These are phyloP conservation scores for Blastomyces percursus DNA, from an alignment of 2,329 filamentous ascomycete species.

Conservation along the genomic window DNA sequence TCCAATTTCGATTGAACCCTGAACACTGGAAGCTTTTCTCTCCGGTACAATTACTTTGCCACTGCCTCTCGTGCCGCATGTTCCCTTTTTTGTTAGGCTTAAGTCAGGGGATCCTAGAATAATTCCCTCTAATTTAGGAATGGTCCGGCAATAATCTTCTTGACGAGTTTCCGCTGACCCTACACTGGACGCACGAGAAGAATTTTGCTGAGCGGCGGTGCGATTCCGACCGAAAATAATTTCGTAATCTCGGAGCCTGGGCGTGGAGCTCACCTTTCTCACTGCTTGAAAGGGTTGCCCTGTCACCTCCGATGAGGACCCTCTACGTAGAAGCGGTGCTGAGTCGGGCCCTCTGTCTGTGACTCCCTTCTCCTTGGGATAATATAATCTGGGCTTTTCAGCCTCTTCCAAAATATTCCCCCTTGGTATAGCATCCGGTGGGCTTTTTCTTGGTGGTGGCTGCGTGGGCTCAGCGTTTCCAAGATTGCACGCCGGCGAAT, in stretches of 20 bases:
- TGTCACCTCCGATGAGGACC: not conserved
- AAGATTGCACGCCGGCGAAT: not conserved
- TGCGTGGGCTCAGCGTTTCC: not conserved
- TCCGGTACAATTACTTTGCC: not conserved
- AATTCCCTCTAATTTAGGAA: slow-evolving; percentile 2
- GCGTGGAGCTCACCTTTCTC: slow-evolving; percentile 1
- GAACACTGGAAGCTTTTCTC: not conserved
- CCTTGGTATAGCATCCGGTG: not conserved
- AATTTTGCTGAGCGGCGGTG: not conserved
- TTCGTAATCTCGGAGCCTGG: not conserved
- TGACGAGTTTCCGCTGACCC: not conserved
- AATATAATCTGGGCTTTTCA: not conserved
- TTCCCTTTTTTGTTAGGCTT: not conserved
- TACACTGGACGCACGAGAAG: not conserved
- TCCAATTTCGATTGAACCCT: not conserved
- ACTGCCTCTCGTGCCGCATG: slow-evolving; percentile 1
- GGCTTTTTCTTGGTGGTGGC: not conserved
- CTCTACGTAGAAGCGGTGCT: not conserved
- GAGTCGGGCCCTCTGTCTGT: not conserved
- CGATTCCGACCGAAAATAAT: not conserved
- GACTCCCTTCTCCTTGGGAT: not conserved
- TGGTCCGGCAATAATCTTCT: not conserved
- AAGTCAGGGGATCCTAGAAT: not conserved
- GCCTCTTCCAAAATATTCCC: not conserved
- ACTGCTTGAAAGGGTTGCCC: not conserved